These are phyloP conservation scores for Phtheirospermum japonicum DNA, from an alignment of 257 asterid genomes.

Conservation along the genomic window DNA sequence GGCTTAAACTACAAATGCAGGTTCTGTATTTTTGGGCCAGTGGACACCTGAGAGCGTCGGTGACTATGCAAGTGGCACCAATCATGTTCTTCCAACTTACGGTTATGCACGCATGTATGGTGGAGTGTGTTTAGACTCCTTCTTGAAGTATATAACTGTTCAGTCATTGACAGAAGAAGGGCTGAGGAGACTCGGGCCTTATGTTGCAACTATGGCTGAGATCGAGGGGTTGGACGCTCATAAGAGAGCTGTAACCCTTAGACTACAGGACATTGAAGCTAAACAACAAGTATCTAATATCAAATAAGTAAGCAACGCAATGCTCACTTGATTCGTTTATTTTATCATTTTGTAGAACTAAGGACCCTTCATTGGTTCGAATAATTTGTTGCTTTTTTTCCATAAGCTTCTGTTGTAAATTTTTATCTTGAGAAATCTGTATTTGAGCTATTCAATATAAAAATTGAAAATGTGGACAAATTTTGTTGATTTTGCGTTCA, in stretches of 20 bases:
- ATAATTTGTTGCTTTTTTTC: background rate
- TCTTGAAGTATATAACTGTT: constrained; percentile 82
- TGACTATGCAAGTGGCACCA: constrained; percentile 94
- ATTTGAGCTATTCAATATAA: too few species aligned
- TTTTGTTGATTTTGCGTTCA: too few species aligned
- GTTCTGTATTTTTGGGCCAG: constrained; percentile 81
- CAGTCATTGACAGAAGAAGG: constrained; percentile 93
- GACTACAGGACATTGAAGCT: constrained; percentile 85
- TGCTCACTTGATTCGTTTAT: constrained; percentile 5
- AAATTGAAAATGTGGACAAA: too few species aligned
- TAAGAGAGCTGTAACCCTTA: constrained; percentile 89
- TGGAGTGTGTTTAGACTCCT: constrained; percentile 86
- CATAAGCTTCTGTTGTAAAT: too few species aligned
- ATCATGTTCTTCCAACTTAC: constrained; percentile 94
- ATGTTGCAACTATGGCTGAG: constrained; percentile 90
- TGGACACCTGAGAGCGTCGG: constrained; percentile 98
- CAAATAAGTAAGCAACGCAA: constrained; percentile 19
- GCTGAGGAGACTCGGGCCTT: constrained; percentile 78
- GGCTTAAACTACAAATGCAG: constrained; percentile 35
- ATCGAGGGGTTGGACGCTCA: constrained; percentile 96
- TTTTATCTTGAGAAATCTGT: too few species aligned
- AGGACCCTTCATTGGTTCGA: constrained; percentile 13
- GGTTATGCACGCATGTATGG: constrained; percentile 95
- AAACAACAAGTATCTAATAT: constrained; percentile 32
- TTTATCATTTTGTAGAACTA: background rate